A percentile compares a stretch with the other conserved stretches of the same genome.
phyloP scores from a whole-genome alignment of 768 basidiomycete species.

The Phlebiopsis flavidoalba region DNA sequence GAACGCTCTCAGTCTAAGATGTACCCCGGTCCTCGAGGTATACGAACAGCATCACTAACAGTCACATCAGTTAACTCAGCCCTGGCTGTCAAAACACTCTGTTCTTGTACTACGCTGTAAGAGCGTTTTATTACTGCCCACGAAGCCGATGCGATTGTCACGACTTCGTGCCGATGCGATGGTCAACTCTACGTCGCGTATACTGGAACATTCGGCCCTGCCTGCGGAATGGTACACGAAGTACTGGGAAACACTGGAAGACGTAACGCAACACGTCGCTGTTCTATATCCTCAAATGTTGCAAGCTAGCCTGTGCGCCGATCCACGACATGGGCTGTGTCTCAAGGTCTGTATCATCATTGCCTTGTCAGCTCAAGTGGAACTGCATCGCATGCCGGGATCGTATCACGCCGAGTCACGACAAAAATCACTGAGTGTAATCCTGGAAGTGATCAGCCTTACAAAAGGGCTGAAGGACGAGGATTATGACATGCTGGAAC shows the following conservation, averaged over 20 bases:
- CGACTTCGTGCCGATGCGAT: conserved; percentile 4
- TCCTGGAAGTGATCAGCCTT: conserved; percentile 19
- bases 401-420: conserved; percentile 18
- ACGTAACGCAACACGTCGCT: conserved; percentile 15
- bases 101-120: conserved; percentile 4
- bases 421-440: conserved; percentile 16
- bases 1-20: conserved; percentile 14
- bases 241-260: conserved; percentile 21
- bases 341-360: conserved; percentile 22
- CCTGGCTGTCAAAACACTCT: conserved; percentile 7
- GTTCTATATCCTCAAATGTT: conserved; percentile 17
- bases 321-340: conserved; percentile 14
- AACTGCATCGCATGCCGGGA: conserved; percentile 19
- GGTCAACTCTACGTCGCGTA: conserved; percentile 5
- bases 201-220: neutral
- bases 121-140: conserved; percentile 3
- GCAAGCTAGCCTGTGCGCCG: conserved; percentile 15
- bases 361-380: conserved; percentile 18
- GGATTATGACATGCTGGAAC: conserved; percentile 21
- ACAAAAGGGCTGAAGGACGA: conserved; percentile 20
- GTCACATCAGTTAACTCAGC: conserved; percentile 3
- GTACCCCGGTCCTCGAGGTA: neutral
- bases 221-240: conserved; percentile 15
- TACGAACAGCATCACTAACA: neutral
- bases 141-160: conserved; percentile 7